Base-by-base conservation (phyloP, 2,329 filamentous ascomycete genomes). In the Aaosphaeria pasadenensis region DNA sequence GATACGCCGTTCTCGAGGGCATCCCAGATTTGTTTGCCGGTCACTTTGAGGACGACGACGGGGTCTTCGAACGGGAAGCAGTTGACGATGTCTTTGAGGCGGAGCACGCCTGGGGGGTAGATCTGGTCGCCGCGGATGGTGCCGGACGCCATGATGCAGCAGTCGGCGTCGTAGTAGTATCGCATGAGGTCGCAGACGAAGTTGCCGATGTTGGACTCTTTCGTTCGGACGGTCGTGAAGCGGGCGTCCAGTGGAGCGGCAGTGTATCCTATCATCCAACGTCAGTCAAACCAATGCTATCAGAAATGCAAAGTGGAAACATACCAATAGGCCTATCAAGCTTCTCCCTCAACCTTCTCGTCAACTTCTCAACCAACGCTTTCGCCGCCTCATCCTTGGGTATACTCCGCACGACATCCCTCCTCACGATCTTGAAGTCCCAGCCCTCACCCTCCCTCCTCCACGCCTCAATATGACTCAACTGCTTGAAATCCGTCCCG, bases 1-100 rank as follows among this genome's bases (percentile, higher is more conserved):
- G 84, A 86, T 0, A 96, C 85, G 0, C 86, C 84, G 58, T 96
- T 96, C 67, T 96, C 91, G 2, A 96, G 70, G 0, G 91, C 91
- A n/a, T 84, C 85, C 60, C 85, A 76, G 31, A 96, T 82, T 1
- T 85, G 87, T 57, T 83, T 77, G 0, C 91, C 91, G 0, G 76
- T 83, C 4, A 90, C 78, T 32, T 80, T 81, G 50, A 96, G 75
- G 4, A 95, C 82, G 0, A 96, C 86, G 1, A 91, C 87, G 0
- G 91, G 90, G 54, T 96, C 91, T 64, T 96, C 91, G 58, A 96
- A 96, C 0, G 91, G 91, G 57, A 96, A 96, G 63, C 89, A 95
- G 44, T 88, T 88, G 48, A 91, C 82, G n/a, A 95, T 82, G 60
- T 95, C 89, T 61, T 89, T 89, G 50, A 95, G 74, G 28, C 85